A percentile compares a stretch with the other conserved stretches of the same genome.
Conservation (phyloP, 1,284 basidiomycete genomes). For the Ustilago tritici region DNA sequence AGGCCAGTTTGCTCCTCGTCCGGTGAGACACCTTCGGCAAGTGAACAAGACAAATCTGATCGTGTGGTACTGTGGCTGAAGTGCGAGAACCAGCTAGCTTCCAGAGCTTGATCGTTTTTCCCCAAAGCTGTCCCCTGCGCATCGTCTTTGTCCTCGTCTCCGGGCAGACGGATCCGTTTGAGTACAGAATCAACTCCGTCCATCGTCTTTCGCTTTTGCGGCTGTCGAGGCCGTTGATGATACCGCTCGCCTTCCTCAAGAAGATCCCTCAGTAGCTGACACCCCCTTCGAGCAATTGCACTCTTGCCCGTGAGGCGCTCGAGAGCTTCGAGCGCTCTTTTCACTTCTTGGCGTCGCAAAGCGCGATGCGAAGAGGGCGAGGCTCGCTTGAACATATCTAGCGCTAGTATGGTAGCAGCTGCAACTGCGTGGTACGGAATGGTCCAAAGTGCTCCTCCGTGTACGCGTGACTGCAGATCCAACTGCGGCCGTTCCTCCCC, state of each 20-base stretch:
- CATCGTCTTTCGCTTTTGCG: constrained; percentile 31
- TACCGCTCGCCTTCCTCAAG: constrained; percentile 39
- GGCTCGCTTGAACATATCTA: constrained; percentile 46
- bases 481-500: constrained; percentile 38
- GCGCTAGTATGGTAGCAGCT: constrained; percentile 49
- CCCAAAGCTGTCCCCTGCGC: not conserved
- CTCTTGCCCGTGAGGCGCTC: constrained; percentile 40
- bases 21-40: constrained; percentile 33
- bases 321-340: constrained; percentile 40
- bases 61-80: constrained; percentile 33
- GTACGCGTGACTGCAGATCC: constrained; percentile 46
- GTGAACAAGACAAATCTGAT: constrained; percentile 35
- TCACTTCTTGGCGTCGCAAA: constrained; percentile 40
- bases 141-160: constrained; percentile 8
- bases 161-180: constrained; percentile 39
- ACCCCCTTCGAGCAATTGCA: constrained; percentile 50
- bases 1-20: constrained; percentile 17
- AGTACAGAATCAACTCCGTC: constrained; percentile 38
- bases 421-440: constrained; percentile 56
- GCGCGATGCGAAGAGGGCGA: constrained; percentile 23
- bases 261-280: constrained; percentile 42
- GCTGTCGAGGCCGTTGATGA: constrained; percentile 20
- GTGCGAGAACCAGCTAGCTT: constrained; percentile 42
- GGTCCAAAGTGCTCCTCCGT: constrained; percentile 54
- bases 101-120: constrained; percentile 16